Evolutionary conservation across 192 early-diverging fungal species (phyloP).

Genomic region (Backusella morwellensis): DNA sequence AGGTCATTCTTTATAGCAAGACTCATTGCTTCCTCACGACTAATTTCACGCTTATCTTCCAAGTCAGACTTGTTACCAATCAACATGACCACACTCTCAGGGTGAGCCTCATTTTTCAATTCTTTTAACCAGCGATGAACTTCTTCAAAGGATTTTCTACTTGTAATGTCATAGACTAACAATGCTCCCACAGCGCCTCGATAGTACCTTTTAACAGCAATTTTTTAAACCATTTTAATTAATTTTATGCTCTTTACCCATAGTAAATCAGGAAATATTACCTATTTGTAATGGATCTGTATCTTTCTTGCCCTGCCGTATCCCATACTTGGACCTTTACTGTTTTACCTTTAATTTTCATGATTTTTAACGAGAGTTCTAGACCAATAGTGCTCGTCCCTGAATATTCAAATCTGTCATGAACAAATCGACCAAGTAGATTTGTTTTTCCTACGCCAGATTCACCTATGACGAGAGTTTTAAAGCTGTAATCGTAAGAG

Average conservation of each 20-base stretch:
- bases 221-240: not conserved
- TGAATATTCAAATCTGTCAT: slow-evolving; percentile 44
- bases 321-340: slow-evolving; percentile 80
- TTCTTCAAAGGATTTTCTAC: slow-evolving; percentile 67
- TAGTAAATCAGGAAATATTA: not conserved
- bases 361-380: slow-evolving; percentile 35
- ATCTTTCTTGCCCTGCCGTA: slow-evolving; percentile 88
- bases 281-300: slow-evolving; percentile 64
- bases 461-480: slow-evolving; percentile 62
- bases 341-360: slow-evolving; percentile 44
- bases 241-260: not conserved
- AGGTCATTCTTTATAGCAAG: slow-evolving; percentile 83
- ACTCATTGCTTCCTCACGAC: slow-evolving; percentile 78
- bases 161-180: slow-evolving; percentile 69
- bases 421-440: slow-evolving; percentile 40
- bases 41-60: slow-evolving; percentile 64
- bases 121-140: slow-evolving; percentile 80
- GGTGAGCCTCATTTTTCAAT: slow-evolving; percentile 85
- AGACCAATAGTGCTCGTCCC: slow-evolving; percentile 44
- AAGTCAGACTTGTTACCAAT: slow-evolving; percentile 93
- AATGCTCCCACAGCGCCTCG: slow-evolving; percentile 73
- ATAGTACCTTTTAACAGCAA: slow-evolving; percentile 61
- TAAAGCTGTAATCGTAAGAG: slow-evolving; percentile 46
- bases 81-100: slow-evolving; percentile 84
- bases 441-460: slow-evolving; percentile 49